Percentiles rank a stretch among this genome's conserved stretches.
Evolutionary conservation across 2,329 filamentous ascomycete genomes (phyloP).

Genomic region (Eutypella sp.): DNA sequence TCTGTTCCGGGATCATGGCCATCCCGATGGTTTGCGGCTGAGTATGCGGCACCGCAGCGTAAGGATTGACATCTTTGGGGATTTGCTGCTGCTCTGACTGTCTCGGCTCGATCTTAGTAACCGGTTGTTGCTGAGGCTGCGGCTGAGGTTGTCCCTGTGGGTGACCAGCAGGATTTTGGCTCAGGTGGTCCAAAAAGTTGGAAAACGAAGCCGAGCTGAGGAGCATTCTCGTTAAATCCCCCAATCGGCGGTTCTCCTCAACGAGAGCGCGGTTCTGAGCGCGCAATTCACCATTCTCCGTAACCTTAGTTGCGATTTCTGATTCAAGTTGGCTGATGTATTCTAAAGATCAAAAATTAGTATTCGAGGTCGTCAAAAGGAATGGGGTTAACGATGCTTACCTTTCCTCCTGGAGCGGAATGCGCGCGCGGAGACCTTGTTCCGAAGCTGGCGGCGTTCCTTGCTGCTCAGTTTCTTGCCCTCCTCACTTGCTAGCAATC

Average conservation of each 20-base stretch:
- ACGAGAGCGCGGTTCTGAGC: slow-evolving; percentile 74
- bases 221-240: slow-evolving; percentile 75
- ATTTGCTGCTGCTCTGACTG: slow-evolving; percentile 43
- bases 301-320: slow-evolving; percentile 78
- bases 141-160: slow-evolving; percentile 30
- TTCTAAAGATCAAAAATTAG: slow-evolving; percentile 64
- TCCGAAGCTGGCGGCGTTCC: slow-evolving; percentile 89
- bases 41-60: slow-evolving; percentile 45
- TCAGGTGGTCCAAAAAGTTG: slow-evolving; percentile 70
- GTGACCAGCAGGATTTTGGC: slow-evolving; percentile 49
- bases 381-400: too few species aligned
- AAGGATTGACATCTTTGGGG: slow-evolving; percentile 64
- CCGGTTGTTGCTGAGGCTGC: slow-evolving; percentile 29
- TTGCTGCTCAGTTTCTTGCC: slow-evolving; percentile 97
- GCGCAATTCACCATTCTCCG: slow-evolving; percentile 77
- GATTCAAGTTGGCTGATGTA: slow-evolving; percentile 93
- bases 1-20: slow-evolving; percentile 77
- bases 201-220: slow-evolving; percentile 77
- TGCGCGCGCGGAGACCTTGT: slow-evolving; percentile 96
- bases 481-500: slow-evolving; percentile 87
- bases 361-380: too few species aligned
- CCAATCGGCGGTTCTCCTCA: slow-evolving; percentile 80
- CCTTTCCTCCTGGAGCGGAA: slow-evolving; percentile 98
- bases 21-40: slow-evolving; percentile 69
- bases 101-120: slow-evolving; percentile 36